Conservation (phyloP, 305 asterid species). For the Plantago lanceolata region DNA sequence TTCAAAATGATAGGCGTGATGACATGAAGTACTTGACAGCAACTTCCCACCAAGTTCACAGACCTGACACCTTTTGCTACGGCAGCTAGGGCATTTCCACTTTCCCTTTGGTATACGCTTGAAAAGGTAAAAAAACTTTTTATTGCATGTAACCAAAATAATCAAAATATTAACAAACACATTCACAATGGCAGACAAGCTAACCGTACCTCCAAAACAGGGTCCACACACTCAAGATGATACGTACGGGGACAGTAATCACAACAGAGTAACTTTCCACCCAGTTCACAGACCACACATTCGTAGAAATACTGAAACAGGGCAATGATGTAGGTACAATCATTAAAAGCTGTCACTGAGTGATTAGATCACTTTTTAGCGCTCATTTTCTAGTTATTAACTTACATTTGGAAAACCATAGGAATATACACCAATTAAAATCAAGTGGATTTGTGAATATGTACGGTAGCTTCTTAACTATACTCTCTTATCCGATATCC, state of each 20-base stretch:
- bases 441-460: constrained; percentile 5
- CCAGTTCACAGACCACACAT: constrained; percentile 57
- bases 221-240: constrained; percentile 46
- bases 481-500: constrained; percentile 8
- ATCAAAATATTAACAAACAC: neutral
- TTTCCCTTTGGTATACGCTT: constrained; percentile 24
- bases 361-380: constrained; percentile 15
- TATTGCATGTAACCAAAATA: neutral
- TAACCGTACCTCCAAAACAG: constrained; percentile 40
- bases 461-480: constrained; percentile 14
- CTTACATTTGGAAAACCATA: neutral
- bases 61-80: constrained; percentile 35
- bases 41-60: constrained; percentile 68
- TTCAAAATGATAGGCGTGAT: constrained; percentile 50
- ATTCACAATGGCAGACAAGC: constrained; percentile 11
- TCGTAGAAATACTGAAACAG: constrained; percentile 71
- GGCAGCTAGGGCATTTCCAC: constrained; percentile 68
- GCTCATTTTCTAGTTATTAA: constrained; percentile 20
- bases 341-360: constrained; percentile 18
- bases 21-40: constrained; percentile 59
- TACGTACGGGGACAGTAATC: constrained; percentile 48
- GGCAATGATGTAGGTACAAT: constrained; percentile 11
- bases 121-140: constrained; percentile 3
- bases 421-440: constrained; percentile 8
- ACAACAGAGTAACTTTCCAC: constrained; percentile 47